phyloP scores from a whole-genome alignment of 495 filamentous ascomycete genomes.

The Aspergillus conjunctus region DNA sequence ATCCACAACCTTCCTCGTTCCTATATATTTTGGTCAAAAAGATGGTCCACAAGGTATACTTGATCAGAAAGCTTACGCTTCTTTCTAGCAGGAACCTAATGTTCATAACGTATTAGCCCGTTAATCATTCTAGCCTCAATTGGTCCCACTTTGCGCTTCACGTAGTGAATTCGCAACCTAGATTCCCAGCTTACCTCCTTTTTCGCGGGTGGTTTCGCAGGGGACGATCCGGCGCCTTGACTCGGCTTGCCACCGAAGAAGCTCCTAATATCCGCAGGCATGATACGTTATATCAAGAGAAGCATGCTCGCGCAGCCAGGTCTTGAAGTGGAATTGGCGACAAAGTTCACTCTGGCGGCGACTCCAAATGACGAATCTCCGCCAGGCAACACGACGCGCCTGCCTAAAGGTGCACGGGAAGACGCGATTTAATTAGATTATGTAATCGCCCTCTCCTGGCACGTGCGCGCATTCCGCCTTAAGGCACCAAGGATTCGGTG shows the following conservation, averaged over 20 bases:
- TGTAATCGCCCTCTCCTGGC: slow-evolving; percentile 32
- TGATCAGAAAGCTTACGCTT: slow-evolving; percentile 36
- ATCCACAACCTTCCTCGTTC: slow-evolving; percentile 70
- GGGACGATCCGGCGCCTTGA: slow-evolving; percentile 32
- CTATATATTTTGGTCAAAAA: slow-evolving; percentile 38
- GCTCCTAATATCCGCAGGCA: slow-evolving; percentile 77
- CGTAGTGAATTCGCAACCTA: neutral
- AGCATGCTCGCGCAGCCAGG: slow-evolving; percentile 7
- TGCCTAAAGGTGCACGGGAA: slow-evolving; percentile 23
- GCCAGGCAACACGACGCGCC: slow-evolving; percentile 37
- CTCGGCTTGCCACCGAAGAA: slow-evolving; percentile 68
- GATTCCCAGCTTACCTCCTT: slow-evolving; percentile 41
- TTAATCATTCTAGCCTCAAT: neutral
- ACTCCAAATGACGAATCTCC: neutral
- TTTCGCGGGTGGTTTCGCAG: slow-evolving; percentile 39
- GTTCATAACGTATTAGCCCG: neutral
- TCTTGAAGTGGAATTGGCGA: neutral
- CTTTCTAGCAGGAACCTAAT: slow-evolving; percentile 41
- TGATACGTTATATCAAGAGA: slow-evolving; percentile 32
- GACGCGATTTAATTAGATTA: slow-evolving; percentile 42
- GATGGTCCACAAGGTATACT: neutral
- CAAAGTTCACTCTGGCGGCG: too few relatives aligned
- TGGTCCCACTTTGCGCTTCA: neutral
- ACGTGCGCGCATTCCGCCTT: slow-evolving; percentile 26
- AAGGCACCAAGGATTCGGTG: too few relatives aligned